phyloP scores from a whole-genome alignment of 2,329 filamentous ascomycete species.

The Paraphaeosphaeria minitans region DNA sequence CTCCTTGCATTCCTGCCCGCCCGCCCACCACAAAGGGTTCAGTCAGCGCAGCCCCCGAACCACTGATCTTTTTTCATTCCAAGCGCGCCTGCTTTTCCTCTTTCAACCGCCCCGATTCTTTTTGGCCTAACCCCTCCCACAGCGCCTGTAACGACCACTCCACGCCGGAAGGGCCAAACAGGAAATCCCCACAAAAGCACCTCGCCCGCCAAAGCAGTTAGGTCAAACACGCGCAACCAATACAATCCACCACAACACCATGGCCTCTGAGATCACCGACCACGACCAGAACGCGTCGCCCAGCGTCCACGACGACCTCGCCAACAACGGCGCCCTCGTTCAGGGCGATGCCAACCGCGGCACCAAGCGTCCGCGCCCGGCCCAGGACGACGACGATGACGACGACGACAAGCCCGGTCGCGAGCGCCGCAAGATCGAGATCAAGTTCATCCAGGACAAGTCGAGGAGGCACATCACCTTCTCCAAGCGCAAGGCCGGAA shows the following conservation, averaged over 20 bases:
- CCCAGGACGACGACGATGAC: constrained; percentile 91
- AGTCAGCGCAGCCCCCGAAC: constrained; percentile 39
- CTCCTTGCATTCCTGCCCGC: constrained; percentile 46
- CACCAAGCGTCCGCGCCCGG: constrained; percentile 84
- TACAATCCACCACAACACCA: constrained; percentile 36
- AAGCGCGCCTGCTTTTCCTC: constrained; percentile 46
- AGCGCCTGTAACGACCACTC: constrained; percentile 38
- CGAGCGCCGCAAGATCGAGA: constrained; percentile 99
- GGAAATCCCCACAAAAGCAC: constrained; percentile 43
- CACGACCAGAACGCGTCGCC: constrained; percentile 58
- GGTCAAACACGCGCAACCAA: constrained; percentile 44
- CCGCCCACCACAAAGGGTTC: constrained; percentile 40
- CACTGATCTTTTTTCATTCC: constrained; percentile 42
- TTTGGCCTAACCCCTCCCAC: constrained; percentile 41
- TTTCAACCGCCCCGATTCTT: constrained; percentile 39
- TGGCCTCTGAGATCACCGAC: constrained; percentile 56
- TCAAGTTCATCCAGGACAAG: constrained; percentile 99
- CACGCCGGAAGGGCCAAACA: constrained; percentile 34
- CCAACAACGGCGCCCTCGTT: constrained; percentile 60
- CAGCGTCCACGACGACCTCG: constrained; percentile 56
- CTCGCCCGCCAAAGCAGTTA: constrained; percentile 46
- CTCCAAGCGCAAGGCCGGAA: constrained; percentile 98
- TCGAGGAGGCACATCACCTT: constrained; percentile 99
- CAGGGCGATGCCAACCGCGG: constrained; percentile 73
- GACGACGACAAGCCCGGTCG: constrained; percentile 97